Conservation (phyloP, 441 rosid genomes). For the Isatis lusitanica region DNA sequence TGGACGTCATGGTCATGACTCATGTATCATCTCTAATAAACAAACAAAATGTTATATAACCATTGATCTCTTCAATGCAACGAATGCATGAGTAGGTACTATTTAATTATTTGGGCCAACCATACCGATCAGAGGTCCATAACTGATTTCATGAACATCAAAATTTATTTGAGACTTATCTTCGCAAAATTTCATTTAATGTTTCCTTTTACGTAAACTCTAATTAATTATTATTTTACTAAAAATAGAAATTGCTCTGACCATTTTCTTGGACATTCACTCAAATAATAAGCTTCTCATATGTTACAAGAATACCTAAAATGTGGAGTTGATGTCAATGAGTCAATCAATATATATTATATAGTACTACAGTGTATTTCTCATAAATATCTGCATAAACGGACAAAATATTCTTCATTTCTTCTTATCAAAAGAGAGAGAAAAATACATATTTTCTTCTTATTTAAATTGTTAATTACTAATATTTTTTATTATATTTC, state of each 20-base stretch:
- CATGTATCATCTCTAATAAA: not conserved
- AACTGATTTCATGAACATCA: not conserved
- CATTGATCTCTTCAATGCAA: constrained; percentile 16
- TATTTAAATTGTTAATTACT: not conserved
- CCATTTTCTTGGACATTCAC: constrained; percentile 18
- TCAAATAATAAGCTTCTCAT: constrained; percentile 4
- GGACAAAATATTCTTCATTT: not conserved
- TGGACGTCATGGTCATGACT: not conserved
- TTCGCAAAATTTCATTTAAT: constrained; percentile 14
- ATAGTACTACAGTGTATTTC: not conserved
- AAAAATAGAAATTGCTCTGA: constrained; percentile 27
- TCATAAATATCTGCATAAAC: not conserved
- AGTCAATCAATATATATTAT: not conserved
- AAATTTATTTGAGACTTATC: not conserved
- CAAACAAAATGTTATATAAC: not conserved
- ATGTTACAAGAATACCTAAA: constrained; percentile 24
- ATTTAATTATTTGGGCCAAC: constrained; percentile 32
- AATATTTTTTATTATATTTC: too few species aligned
- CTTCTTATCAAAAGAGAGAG: not conserved
- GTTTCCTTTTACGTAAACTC: constrained; percentile 7
- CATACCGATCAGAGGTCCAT: constrained; percentile 22
- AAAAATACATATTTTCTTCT: not conserved
- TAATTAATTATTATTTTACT: not conserved
- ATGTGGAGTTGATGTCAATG: constrained; percentile 13
- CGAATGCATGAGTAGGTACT: constrained; percentile 27